phyloP scores from a whole-genome alignment of 192 early-diverging fungal genomes.

The Jimgerdemannia flammicorona region DNA sequence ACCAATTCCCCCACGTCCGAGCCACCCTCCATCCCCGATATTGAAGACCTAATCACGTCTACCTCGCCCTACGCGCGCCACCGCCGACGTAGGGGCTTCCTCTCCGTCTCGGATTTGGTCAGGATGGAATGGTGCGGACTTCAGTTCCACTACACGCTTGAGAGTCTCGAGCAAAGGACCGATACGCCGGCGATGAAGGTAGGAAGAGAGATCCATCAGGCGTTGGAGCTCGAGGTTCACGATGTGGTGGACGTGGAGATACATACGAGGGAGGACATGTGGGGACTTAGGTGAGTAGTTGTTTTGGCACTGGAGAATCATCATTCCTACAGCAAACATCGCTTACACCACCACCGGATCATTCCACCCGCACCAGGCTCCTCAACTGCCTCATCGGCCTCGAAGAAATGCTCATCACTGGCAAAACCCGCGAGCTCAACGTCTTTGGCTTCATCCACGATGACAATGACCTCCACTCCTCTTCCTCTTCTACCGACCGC shows the following conservation, averaged over 20 bases:
- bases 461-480: background rate
- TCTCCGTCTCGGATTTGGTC: background rate
- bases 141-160: constrained; percentile 5
- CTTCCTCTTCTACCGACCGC: background rate
- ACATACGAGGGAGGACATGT: background rate
- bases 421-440: constrained; percentile 2
- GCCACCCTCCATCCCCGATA: too few relatives aligned
- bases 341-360: too few relatives aligned
- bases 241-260: background rate
- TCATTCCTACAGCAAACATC: background rate
- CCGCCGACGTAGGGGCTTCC: background rate
- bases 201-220: background rate
- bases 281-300: background rate
- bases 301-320: background rate
- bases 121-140: constrained; percentile 1
- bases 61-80: background rate
- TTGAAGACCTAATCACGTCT: background rate
- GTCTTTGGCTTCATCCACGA: constrained; percentile 2
- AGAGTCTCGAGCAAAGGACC: background rate
- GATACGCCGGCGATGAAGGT: background rate
- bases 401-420: background rate
- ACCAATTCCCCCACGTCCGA: too few relatives aligned
- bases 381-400: background rate
- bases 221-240: background rate
- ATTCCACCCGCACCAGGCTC: background rate